Percentiles rank a stretch among this genome's conserved stretches.
These are phyloP conservation scores for Neobulgaria alba DNA, from an alignment of 2,329 filamentous ascomycete species.

Conservation along the genomic window DNA sequence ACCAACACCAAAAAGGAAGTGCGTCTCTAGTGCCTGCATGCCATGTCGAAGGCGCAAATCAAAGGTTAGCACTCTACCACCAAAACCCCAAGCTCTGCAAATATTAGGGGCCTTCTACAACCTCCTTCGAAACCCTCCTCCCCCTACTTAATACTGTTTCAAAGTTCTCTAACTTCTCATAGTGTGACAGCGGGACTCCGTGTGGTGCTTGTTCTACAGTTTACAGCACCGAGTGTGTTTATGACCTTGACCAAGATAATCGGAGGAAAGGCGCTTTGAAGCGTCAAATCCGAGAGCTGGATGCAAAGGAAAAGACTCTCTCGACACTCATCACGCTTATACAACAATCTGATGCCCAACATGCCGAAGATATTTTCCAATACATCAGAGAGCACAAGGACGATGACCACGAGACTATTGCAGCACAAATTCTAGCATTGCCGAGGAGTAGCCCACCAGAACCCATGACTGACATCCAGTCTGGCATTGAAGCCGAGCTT, in stretches of 20 bases:
- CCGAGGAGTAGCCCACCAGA: neutral
- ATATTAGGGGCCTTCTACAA: neutral
- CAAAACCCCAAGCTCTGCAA: neutral
- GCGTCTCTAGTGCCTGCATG: slow-evolving; percentile 17
- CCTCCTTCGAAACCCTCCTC: no score
- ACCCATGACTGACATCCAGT: no score
- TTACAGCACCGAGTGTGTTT: slow-evolving; percentile 40
- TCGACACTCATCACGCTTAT: slow-evolving; percentile 32
- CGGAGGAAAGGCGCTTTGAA: slow-evolving; percentile 35
- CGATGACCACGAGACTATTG: slow-evolving; percentile 3
- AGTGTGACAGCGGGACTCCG: slow-evolving; percentile 42
- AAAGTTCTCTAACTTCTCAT: neutral
- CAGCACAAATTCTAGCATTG: slow-evolving; percentile 1
- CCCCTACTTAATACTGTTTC: neutral
- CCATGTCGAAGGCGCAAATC: slow-evolving; percentile 19
- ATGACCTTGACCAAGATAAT: slow-evolving; percentile 40
- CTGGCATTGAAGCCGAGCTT: slow-evolving; percentile 1
- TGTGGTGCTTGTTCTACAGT: slow-evolving; percentile 43
- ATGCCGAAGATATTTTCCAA: slow-evolving; percentile 27
- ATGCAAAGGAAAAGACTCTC: neutral
- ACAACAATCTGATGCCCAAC: slow-evolving; percentile 35
- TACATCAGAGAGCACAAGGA: slow-evolving; percentile 2
- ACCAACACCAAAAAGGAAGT: slow-evolving; percentile 8
- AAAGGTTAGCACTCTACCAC: slow-evolving; percentile 9
- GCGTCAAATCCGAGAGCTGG: slow-evolving; percentile 27